Conservation (phyloP, 768 basidiomycete genomes). For the Lactifluus volemus region DNA sequence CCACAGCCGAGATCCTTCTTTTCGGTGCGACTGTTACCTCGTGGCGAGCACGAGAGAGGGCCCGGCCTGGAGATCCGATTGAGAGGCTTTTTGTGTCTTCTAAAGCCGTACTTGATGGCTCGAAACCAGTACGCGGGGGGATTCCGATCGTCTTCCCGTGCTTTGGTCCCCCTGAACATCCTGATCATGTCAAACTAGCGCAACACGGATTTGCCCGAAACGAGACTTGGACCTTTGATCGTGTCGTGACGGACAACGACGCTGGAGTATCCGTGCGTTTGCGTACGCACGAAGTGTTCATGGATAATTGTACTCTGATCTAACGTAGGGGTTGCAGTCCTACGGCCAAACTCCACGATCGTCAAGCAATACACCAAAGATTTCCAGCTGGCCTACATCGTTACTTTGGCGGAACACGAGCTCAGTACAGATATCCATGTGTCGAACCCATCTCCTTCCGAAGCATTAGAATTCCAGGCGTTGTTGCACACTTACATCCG, state of each 20-base stretch:
- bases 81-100: constrained; percentile 80
- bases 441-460: constrained; percentile 44
- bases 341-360: constrained; percentile 57
- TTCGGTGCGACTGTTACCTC: constrained; percentile 87
- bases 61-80: constrained; percentile 27
- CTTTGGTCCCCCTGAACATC: constrained; percentile 78
- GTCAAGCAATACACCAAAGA: constrained; percentile 46
- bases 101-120: constrained; percentile 72
- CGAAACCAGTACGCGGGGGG: constrained; percentile 60
- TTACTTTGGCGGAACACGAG: constrained; percentile 66
- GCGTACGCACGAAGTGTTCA: constrained; percentile 38
- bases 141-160: constrained; percentile 71
- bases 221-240: constrained; percentile 60
- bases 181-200: constrained; percentile 55
- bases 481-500: constrained; percentile 88
- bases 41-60: constrained; percentile 54
- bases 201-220: constrained; percentile 94
- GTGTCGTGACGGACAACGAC: constrained; percentile 55
- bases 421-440: constrained; percentile 78
- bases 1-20: constrained; percentile 53
- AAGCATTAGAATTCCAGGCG: constrained; percentile 77
- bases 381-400: constrained; percentile 73
- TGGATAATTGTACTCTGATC: not conserved
- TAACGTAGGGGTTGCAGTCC: constrained; percentile 33
- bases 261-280: constrained; percentile 69